phyloP scores from a whole-genome alignment of 139 green algal species.

The Closterium sp. region DNA sequence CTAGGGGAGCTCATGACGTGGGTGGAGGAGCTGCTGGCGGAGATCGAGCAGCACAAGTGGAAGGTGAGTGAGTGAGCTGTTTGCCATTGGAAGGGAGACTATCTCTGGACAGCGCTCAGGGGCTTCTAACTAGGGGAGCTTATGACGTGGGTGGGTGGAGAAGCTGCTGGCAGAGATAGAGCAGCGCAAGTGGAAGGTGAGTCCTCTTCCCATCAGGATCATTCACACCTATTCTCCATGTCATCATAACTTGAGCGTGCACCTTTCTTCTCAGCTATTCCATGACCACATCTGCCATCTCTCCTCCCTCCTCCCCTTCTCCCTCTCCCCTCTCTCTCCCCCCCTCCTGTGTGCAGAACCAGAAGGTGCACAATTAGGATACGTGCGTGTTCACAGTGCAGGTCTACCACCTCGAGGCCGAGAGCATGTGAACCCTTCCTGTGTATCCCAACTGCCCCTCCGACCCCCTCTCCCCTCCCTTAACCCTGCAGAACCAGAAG shows the following conservation, averaged over 20 bases:
- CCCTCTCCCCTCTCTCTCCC: too few relatives aligned
- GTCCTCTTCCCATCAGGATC: too few relatives aligned
- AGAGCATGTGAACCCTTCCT: background rate
- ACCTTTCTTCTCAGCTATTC: too few relatives aligned
- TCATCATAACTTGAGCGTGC: too few relatives aligned
- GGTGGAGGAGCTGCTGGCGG: conserved; percentile 43
- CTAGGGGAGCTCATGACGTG: conserved; percentile 17
- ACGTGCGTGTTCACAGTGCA: conserved; percentile 60
- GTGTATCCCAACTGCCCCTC: background rate
- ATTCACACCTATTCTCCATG: too few relatives aligned
- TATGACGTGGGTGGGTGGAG: conserved; percentile 55
- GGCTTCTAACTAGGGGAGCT: conserved; percentile 64
- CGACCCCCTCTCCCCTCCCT: background rate
- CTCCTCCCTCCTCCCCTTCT: background rate
- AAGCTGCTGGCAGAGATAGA: conserved; percentile 55
- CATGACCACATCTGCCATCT: too few relatives aligned
- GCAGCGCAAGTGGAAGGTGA: conserved; percentile 26
- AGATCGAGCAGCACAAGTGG: conserved; percentile 17
- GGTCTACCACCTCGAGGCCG: conserved; percentile 58
- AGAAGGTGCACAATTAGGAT: conserved; percentile 47
- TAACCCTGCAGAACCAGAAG: conserved; percentile 17
- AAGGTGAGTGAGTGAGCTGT: background rate
- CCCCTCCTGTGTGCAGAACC: too few relatives aligned
- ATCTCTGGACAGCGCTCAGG: too few relatives aligned
- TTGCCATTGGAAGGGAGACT: too few relatives aligned